These are phyloP conservation scores for Pestalotiopsis sp. DNA, from an alignment of 2,329 filamentous ascomycete species.

Conservation along the genomic window DNA sequence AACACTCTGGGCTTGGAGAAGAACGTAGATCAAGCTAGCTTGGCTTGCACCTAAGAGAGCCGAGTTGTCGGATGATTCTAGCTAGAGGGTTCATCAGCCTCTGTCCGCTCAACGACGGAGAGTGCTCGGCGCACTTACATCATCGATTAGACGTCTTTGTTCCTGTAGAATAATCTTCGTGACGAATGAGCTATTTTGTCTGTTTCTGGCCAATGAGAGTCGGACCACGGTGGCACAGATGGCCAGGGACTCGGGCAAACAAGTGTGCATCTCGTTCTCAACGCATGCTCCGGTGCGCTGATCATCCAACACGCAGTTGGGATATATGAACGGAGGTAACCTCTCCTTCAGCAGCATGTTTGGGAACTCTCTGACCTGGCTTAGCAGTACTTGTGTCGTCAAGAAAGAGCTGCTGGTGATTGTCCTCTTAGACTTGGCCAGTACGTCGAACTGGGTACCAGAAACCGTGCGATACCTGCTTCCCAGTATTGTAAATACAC, in stretches of 20 bases:
- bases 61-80: constrained; percentile 5
- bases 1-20: constrained; percentile 24
- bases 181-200: constrained; percentile 22
- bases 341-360: constrained; percentile 22
- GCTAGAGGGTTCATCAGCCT: not conserved
- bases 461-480: not conserved
- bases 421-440: constrained; percentile 2
- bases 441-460: not conserved
- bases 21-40: constrained; percentile 19
- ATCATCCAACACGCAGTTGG: constrained; percentile 23
- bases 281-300: constrained; percentile 14
- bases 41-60: constrained; percentile 16
- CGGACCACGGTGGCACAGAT: constrained; percentile 27
- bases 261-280: constrained; percentile 25
- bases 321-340: constrained; percentile 31
- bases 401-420: constrained; percentile 19
- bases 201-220: constrained; percentile 22
- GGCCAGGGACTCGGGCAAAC: constrained; percentile 26
- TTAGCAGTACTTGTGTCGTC: constrained; percentile 22
- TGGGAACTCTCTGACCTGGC: constrained; percentile 27
- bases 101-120: not conserved
- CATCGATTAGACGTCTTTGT: constrained; percentile 16
- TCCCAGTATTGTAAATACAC: not conserved
- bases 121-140: constrained; percentile 15
- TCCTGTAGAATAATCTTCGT: constrained; percentile 29